A percentile compares a stretch with the other conserved stretches of the same genome.
phyloP scores from a whole-genome alignment of 2,329 filamentous ascomycete species.

The Periconia sp. region DNA sequence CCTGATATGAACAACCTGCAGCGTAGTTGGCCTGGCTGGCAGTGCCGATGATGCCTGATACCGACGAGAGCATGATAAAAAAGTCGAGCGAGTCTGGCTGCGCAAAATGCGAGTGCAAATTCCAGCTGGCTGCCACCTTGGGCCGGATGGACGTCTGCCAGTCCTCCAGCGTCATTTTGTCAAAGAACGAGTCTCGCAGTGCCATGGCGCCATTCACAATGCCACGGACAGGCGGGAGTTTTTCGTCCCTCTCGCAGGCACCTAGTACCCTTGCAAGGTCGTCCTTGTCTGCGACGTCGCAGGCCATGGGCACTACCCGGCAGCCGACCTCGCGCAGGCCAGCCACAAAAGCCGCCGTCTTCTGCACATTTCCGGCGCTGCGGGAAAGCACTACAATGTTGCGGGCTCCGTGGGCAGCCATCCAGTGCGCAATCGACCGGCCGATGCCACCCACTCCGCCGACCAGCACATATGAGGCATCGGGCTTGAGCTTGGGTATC shows the following conservation, averaged over 20 bases:
- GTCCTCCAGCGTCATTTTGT: slow-evolving; percentile 2
- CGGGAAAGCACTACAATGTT: slow-evolving; percentile 12
- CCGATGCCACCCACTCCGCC: slow-evolving; percentile 21
- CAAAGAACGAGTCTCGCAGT: slow-evolving; percentile 1
- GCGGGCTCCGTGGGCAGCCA: slow-evolving; percentile 16
- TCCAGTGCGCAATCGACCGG: slow-evolving; percentile 15
- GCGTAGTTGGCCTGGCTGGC: slow-evolving; percentile 11
- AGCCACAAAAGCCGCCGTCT: background rate
- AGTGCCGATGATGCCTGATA: slow-evolving; percentile 25
- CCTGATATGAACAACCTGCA: slow-evolving; percentile 1
- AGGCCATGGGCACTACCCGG: background rate
- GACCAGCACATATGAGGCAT: slow-evolving; percentile 21
- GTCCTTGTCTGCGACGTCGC: background rate
- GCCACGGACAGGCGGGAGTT: slow-evolving; percentile 1
- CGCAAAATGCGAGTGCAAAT: slow-evolving; percentile 1
- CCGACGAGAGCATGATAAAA: slow-evolving; percentile 28
- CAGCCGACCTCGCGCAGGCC: background rate
- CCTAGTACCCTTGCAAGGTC: background rate
- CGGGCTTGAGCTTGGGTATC: slow-evolving; percentile 6
- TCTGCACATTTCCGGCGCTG: background rate
- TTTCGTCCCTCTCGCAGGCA: background rate
- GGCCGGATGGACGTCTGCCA: slow-evolving; percentile 9
- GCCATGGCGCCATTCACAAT: slow-evolving; percentile 3
- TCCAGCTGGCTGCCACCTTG: slow-evolving; percentile 17
- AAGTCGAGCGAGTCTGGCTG: slow-evolving; percentile 20